phyloP scores from a whole-genome alignment of 106 monocot species.

The Amphibolis antarctica region DNA sequence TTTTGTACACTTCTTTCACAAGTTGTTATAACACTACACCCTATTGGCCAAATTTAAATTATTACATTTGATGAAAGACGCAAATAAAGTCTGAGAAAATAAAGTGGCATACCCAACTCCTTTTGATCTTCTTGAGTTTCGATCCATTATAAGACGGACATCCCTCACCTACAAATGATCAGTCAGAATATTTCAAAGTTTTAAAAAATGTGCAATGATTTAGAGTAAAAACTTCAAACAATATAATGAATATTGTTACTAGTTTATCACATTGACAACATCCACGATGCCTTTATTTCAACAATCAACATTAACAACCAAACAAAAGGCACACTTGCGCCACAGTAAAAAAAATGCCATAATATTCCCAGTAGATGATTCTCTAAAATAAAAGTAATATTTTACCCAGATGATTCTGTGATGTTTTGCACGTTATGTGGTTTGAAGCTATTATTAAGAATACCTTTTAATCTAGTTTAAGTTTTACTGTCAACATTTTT shows the following conservation, averaged over 20 bases:
- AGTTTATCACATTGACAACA: background rate
- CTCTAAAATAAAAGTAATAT: conserved; percentile 66
- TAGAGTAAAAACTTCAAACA: background rate
- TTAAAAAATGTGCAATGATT: background rate
- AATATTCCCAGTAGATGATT: conserved; percentile 36
- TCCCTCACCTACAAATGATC: conserved; percentile 54
- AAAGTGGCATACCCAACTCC: conserved; percentile 68
- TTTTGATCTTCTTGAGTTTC: conserved; percentile 69
- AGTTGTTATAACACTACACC: no score
- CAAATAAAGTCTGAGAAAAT: background rate
- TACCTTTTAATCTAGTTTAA: no score
- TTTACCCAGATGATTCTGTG: conserved; percentile 9
- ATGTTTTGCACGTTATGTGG: no score
- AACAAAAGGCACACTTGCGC: conserved; percentile 58
- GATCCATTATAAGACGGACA: conserved; percentile 85
- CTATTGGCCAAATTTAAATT: background rate
- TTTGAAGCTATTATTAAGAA: no score
- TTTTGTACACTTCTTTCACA: no score
- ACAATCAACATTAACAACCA: conserved; percentile 19
- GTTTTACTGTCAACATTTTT: no score
- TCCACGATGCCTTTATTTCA: background rate
- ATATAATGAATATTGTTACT: background rate
- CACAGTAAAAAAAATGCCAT: conserved; percentile 53
- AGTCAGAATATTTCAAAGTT: background rate
- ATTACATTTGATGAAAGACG: background rate